Evolutionary conservation across 805 yeast genomes (phyloP).

Genomic region (Pichia sporocuriosa): DNA sequence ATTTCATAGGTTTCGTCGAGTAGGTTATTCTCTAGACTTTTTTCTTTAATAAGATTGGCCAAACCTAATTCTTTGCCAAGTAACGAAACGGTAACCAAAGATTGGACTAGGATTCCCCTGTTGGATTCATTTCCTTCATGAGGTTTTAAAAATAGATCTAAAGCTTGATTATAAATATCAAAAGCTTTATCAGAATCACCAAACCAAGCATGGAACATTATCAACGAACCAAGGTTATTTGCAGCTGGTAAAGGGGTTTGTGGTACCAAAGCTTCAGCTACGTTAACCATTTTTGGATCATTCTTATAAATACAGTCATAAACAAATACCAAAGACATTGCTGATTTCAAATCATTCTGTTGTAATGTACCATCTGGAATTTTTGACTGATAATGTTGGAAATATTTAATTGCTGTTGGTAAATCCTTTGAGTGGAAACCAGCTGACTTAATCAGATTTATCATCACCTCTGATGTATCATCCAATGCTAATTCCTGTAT

Average conservation of each 20-base stretch:
- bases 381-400: conserved; percentile 20
- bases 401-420: conserved; percentile 17
- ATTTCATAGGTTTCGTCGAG: conserved; percentile 20
- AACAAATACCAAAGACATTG: conserved; percentile 21
- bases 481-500: conserved; percentile 17
- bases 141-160: conserved; percentile 18
- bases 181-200: conserved; percentile 26
- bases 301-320: conserved; percentile 18
- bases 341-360: conserved; percentile 18
- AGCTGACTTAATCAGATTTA: conserved; percentile 17
- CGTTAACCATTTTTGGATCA: conserved; percentile 12
- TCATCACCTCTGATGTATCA: conserved; percentile 10
- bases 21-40: conserved; percentile 23
- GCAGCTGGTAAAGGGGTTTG: conserved; percentile 24
- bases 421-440: conserved; percentile 24
- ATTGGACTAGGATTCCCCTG: conserved; percentile 22
- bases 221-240: conserved; percentile 19
- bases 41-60: conserved; percentile 27
- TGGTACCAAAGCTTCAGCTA: conserved; percentile 25
- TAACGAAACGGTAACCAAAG: conserved; percentile 23
- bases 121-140: conserved; percentile 13
- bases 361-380: conserved; percentile 21
- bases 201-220: conserved; percentile 25
- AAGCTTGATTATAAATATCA: conserved; percentile 27
- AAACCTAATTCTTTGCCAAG: conserved; percentile 25